phyloP scores from a whole-genome alignment of 768 basidiomycete species.

The Pleurotus pulmonarius region DNA sequence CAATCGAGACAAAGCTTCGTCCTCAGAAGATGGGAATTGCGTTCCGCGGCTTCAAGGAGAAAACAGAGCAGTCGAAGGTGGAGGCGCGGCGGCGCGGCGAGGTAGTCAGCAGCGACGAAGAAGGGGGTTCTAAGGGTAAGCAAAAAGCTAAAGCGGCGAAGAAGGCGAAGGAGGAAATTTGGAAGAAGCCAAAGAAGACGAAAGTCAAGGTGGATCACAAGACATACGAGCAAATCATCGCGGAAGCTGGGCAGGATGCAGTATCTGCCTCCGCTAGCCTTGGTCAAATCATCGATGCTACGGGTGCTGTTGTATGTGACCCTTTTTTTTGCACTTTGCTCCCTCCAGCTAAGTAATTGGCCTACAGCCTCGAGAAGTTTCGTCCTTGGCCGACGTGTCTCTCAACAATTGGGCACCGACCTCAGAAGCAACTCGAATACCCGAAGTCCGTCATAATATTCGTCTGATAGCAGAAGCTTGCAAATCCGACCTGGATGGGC shows the following conservation, averaged over 20 bases:
- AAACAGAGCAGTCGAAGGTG: conserved; percentile 77
- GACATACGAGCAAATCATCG: conserved; percentile 94
- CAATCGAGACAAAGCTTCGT: conserved; percentile 80
- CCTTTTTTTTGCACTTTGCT: no score
- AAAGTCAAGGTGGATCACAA: conserved; percentile 90
- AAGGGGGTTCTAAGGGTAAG: conserved; percentile 31
- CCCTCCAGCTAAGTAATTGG: background rate
- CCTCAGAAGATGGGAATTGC: conserved; percentile 88
- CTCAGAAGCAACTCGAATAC: conserved; percentile 82
- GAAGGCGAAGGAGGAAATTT: conserved; percentile 68
- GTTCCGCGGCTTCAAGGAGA: conserved; percentile 83
- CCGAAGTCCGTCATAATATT: conserved; percentile 96
- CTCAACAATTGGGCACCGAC: conserved; percentile 82
- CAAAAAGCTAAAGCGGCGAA: conserved; percentile 52
- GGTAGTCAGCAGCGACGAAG: conserved; percentile 70
- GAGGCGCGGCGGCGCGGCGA: conserved; percentile 79
- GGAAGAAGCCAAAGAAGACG: conserved; percentile 83
- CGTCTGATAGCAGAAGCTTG: conserved; percentile 81
- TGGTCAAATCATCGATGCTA: conserved; percentile 92
- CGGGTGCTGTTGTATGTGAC: conserved; percentile 78
- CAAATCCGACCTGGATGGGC: conserved; percentile 80
- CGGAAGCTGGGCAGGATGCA: conserved; percentile 70
- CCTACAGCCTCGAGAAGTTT: conserved; percentile 76
- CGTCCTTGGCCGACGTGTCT: conserved; percentile 77
- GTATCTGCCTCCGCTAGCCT: conserved; percentile 43